A percentile compares a stretch with the other conserved stretches of the same genome.
Evolutionary conservation across 768 basidiomycete species (phyloP).

Genomic region (Termitomyces sp.): DNA sequence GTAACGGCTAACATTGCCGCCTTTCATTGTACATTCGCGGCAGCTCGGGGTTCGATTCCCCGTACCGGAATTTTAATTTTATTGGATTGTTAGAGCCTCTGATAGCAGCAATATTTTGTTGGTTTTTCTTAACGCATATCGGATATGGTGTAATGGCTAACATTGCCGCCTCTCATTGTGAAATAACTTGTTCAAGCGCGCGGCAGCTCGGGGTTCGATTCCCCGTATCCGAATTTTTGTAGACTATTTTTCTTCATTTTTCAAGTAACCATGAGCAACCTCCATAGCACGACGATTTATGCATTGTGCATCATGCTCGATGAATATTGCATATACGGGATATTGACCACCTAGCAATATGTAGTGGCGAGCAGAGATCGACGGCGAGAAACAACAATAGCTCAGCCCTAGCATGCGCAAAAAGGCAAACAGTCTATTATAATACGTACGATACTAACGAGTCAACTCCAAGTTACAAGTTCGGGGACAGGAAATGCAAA

Average conservation of each 20-base stretch:
- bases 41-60: slow-evolving; percentile 58
- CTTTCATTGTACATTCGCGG: slow-evolving; percentile 34
- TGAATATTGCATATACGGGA: neutral
- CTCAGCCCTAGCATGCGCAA: neutral
- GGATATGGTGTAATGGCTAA: slow-evolving; percentile 59
- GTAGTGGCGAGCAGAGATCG: neutral
- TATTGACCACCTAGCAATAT: neutral
- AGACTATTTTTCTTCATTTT: no score
- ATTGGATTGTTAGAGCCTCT: no score
- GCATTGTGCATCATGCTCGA: no score
- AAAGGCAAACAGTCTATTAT: neutral
- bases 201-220: slow-evolving; percentile 57
- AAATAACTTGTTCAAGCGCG: slow-evolving; percentile 12
- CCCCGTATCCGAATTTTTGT: slow-evolving; percentile 36
- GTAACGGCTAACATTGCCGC: slow-evolving; percentile 69
- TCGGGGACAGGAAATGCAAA: neutral
- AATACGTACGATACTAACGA: neutral
- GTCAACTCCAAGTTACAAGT: no score
- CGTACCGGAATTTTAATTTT: slow-evolving; percentile 31
- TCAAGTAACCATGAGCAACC: no score
- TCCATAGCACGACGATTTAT: no score
- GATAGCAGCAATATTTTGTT: no score
- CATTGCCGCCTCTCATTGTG: slow-evolving; percentile 52
- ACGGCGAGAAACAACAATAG: neutral
- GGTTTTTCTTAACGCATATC: slow-evolving; percentile 3